These are phyloP conservation scores for Gynostemma pentaphyllum DNA, from an alignment of 306 rosid genomes.

Conservation along the genomic window DNA sequence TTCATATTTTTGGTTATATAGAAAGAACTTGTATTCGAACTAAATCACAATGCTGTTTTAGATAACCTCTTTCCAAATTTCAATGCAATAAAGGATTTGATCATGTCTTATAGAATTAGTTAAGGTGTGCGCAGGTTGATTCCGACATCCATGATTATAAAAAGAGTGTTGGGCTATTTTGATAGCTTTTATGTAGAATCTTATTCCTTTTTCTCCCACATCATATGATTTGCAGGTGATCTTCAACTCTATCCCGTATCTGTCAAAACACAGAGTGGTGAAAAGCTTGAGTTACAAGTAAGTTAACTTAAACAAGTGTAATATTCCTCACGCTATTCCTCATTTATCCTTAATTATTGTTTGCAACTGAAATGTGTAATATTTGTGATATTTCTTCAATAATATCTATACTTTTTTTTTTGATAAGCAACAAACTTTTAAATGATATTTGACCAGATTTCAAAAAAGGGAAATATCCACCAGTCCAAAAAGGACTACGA, in stretches of 20 bases:
- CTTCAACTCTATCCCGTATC: conserved; percentile 80
- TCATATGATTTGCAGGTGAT: conserved; percentile 49
- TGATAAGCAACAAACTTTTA: too few relatives aligned
- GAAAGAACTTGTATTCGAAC: not conserved
- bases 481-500: too few relatives aligned
- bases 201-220: not conserved
- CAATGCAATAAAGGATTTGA: not conserved
- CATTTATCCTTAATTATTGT: not conserved
- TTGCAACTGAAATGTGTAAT: not conserved
- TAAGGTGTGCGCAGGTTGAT: too few relatives aligned
- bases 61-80: not conserved
- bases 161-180: too few relatives aligned
- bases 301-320: conserved; percentile 20
- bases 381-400: not conserved
- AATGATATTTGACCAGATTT: too few relatives aligned
- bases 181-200: not conserved
- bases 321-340: not conserved
- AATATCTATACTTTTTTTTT: not conserved
- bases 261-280: conserved; percentile 86
- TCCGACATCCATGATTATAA: too few relatives aligned
- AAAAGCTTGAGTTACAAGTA: conserved; percentile 95
- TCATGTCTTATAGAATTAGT: too few relatives aligned
- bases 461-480: too few relatives aligned
- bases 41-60: not conserved
- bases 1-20: not conserved